Base-by-base conservation (phyloP, 164 flowering plant genomes). In the Pachysandra terminalis region DNA sequence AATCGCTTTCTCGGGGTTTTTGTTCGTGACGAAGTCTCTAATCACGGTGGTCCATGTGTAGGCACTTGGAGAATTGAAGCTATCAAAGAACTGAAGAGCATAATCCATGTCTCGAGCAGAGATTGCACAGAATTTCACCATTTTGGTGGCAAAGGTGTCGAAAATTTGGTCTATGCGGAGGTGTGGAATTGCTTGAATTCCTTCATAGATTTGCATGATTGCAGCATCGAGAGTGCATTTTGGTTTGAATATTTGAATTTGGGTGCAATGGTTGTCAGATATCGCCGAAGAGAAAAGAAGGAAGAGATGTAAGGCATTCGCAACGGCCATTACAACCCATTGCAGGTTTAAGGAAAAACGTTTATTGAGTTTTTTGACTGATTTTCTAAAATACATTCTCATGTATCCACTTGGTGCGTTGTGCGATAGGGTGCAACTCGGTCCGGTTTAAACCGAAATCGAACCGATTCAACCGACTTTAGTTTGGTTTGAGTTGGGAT, bases 31-130 rank as follows among this genome's bases (percentile, higher is more conserved):
- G n/a, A n/a, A n/a, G n/a, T 32, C n/a, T n/a, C 77, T 45, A 32
- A 74, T 74, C 70, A 69, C 41, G 63, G 77, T 61, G 55, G 73
- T 74, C 77, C 73, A 74, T 3, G 73, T 56, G 52, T 69, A 74
- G 28, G 73, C 26, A 21, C 56, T 56, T 8, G 73, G 67, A 0
- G 8, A 19, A 54, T 61, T 57, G 12, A 75, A 67, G 45, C 28
- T 5, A n/a, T 55, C n/a, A n/a, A 71, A 75, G 27, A 71, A 0
- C 26, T 65, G 62, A 57, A 40, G 53, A 40, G 68, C n/a, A n/a
- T n/a, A n/a, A n/a, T n/a, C n/a, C n/a, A n/a, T n/a, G n/a, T n/a
- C n/a, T n/a, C n/a, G n/a, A 68, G 35, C 71, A 75, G 56, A 41
- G 23, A 67, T 58, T 1, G 67, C 69, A 51, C 55, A 71, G 23